phyloP scores from a whole-genome alignment of 805 yeast species.

The Starmerella khaoyaiensis region DNA sequence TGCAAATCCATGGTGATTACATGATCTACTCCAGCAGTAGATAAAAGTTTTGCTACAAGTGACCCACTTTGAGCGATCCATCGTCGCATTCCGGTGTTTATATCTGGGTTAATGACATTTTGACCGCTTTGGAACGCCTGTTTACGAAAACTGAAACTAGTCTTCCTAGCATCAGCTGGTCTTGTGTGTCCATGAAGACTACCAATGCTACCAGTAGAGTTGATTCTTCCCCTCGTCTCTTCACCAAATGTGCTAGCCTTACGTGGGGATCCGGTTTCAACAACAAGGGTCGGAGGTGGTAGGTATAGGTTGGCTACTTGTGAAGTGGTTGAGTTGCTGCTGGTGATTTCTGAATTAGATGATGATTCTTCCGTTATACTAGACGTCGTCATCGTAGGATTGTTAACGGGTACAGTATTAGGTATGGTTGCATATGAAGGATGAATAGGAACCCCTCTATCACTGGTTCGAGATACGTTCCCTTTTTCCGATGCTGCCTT shows the following conservation, averaged over 20 bases:
- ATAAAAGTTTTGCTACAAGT: slow-evolving; percentile 70
- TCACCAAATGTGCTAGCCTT: slow-evolving; percentile 19
- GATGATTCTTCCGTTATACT: too few species aligned
- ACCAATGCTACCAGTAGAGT: too few species aligned
- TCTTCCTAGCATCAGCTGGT: too few species aligned
- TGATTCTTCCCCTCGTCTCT: slow-evolving; percentile 13
- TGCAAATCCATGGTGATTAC: slow-evolving; percentile 96
- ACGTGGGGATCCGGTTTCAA: slow-evolving; percentile 13
- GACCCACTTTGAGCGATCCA: slow-evolving; percentile 97
- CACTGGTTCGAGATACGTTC: too few species aligned
- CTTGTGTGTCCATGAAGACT: too few species aligned
- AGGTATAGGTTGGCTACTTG: too few species aligned
- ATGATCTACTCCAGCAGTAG: slow-evolving; percentile 92
- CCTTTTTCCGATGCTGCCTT: too few species aligned
- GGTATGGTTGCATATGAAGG: too few species aligned
- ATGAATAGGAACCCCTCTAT: too few species aligned
- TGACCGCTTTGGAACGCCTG: too few species aligned
- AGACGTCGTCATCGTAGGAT: too few species aligned
- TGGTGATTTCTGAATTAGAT: background rate
- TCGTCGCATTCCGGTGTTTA: slow-evolving; percentile 55
- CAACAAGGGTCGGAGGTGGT: background rate
- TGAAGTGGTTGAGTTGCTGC: background rate
- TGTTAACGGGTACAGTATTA: too few species aligned
- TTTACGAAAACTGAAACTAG: background rate
- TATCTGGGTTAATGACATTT: slow-evolving; percentile 30